Percentiles rank a stretch among this genome's conserved stretches.
Evolutionary conservation across 352 stramenopile genomes (phyloP).

Genomic region (Paralagenidium karlingii): DNA sequence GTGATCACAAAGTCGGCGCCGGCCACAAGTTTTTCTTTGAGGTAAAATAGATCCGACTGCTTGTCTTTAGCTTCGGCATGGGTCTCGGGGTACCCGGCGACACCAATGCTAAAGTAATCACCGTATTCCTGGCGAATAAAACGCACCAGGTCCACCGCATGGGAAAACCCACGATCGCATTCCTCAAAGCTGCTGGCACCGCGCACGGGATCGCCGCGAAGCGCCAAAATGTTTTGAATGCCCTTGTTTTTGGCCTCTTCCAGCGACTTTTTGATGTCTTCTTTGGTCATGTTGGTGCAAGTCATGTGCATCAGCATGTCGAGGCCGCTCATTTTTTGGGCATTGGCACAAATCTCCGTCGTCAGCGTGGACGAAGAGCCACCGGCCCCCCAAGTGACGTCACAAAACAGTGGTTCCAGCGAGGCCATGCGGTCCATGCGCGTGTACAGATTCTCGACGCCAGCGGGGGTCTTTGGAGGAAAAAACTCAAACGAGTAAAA

Average conservation of each 20-base stretch:
- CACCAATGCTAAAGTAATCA: conserved; percentile 93
- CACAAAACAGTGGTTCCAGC: conserved; percentile 93
- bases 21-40: conserved; percentile 97
- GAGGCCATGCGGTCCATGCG: conserved; percentile 94
- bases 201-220: conserved; percentile 92
- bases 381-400: conserved; percentile 98
- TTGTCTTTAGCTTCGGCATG: conserved; percentile 85
- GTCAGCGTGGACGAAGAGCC: conserved; percentile 94
- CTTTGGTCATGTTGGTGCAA: conserved; percentile 97
- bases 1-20: conserved; percentile 98
- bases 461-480: conserved; percentile 92
- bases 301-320: conserved; percentile 94
- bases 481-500: conserved; percentile 99
- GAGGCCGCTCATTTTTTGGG: conserved; percentile 85
- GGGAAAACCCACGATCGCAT: conserved; percentile 87
- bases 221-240: conserved; percentile 98
- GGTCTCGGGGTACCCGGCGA: conserved; percentile 97
- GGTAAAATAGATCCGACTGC: conserved; percentile 92
- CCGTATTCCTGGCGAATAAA: conserved; percentile 94
- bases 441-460: conserved; percentile 95
- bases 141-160: conserved; percentile 93
- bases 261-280: conserved; percentile 89
- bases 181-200: conserved; percentile 85
- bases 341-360: conserved; percentile 88
- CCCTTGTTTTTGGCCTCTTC: conserved; percentile 82